A percentile compares a stretch with the other conserved stretches of the same genome.
Evolutionary conservation across 2,329 filamentous ascomycete genomes (phyloP).

Genomic region (Pseudocercospora fuligena): DNA sequence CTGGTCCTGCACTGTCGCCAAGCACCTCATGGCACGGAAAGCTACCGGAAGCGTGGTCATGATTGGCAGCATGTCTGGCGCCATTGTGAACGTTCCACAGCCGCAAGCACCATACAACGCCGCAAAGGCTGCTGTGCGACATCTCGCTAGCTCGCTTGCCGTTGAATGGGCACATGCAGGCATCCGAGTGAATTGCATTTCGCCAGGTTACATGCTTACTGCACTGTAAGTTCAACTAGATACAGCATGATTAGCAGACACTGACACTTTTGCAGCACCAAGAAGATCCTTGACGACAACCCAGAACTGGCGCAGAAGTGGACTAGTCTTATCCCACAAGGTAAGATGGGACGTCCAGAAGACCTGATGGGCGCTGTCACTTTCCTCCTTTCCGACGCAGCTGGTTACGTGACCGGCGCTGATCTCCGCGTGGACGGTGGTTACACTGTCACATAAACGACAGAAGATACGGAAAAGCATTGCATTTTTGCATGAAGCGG

Average conservation of each 20-base stretch:
- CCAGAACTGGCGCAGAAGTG: conserved; percentile 87
- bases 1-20: conserved; percentile 81
- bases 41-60: conserved; percentile 86
- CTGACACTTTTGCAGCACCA: conserved; percentile 63
- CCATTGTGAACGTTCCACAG: conserved; percentile 94
- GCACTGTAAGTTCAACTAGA: conserved; percentile 68
- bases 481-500: neutral
- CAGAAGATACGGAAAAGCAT: neutral
- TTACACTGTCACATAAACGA: conserved; percentile 45
- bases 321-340: conserved; percentile 89
- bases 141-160: conserved; percentile 83
- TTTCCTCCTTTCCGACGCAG: conserved; percentile 81
- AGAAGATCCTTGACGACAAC: conserved; percentile 93
- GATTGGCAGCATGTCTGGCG: conserved; percentile 91
- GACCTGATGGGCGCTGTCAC: conserved; percentile 93
- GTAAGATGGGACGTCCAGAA: conserved; percentile 89
- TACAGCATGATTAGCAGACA: neutral
- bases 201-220: conserved; percentile 95
- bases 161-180: conserved; percentile 90
- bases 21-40: conserved; percentile 84
- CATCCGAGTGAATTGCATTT: conserved; percentile 94
- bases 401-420: conserved; percentile 68
- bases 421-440: conserved; percentile 52
- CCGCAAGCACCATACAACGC: conserved; percentile 93
- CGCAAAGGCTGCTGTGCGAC: conserved; percentile 87